Evolutionary conservation across 2,329 filamentous ascomycete species (phyloP).

Genomic region (Aspergillus fischeri): DNA sequence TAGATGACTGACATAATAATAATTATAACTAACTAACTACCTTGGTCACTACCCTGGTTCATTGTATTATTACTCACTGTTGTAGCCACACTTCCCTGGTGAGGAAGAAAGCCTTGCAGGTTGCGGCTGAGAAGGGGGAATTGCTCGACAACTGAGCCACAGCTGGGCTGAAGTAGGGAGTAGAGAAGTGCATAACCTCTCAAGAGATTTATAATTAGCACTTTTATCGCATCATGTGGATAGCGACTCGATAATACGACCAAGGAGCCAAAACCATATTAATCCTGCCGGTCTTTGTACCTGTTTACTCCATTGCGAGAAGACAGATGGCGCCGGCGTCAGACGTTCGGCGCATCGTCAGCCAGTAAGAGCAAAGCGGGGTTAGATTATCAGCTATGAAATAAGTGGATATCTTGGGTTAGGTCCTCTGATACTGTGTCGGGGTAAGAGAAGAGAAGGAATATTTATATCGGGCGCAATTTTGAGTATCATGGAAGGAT

Average conservation of each 20-base stretch:
- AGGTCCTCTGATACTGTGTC: not conserved
- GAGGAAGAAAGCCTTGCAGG: conserved; percentile 5
- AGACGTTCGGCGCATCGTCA: conserved; percentile 4
- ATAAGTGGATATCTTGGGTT: too few relatives aligned
- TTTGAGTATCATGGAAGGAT: not conserved
- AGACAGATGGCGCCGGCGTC: not conserved
- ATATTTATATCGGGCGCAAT: not conserved
- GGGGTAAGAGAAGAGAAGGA: too few relatives aligned
- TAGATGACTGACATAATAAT: not conserved
- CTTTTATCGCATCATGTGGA: not conserved
- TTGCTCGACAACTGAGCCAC: conserved; percentile 1
- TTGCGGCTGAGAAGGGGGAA: conserved; percentile 4
- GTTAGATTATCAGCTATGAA: not conserved
- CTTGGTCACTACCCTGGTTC: not conserved
- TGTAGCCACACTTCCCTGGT: not conserved
- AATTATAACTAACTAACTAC: not conserved
- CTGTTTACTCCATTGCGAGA: not conserved
- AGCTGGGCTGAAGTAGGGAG: not conserved
- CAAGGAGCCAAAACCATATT: not conserved
- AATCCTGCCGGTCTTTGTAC: not conserved
- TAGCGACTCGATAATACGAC: not conserved
- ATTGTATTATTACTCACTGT: not conserved
- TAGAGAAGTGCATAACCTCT: not conserved
- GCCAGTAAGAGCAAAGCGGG: conserved; percentile 3
- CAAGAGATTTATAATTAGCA: not conserved